These are phyloP conservation scores for Corchorus capsularis DNA, from an alignment of 345 rosid species.

Conservation along the genomic window DNA sequence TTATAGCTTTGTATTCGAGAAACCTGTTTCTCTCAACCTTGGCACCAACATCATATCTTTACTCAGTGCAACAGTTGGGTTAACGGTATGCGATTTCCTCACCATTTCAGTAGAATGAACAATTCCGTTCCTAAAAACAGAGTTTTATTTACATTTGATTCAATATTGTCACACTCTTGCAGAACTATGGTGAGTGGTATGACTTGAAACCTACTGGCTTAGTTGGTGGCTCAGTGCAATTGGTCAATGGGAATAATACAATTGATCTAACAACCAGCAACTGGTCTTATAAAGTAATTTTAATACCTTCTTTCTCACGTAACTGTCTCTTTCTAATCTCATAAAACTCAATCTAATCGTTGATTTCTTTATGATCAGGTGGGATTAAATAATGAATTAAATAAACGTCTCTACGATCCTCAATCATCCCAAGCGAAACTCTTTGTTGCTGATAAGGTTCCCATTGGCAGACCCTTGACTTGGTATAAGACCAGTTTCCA, in stretches of 20 bases:
- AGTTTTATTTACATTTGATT: not conserved
- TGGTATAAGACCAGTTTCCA: slow-evolving; percentile 73
- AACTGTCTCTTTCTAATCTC: slow-evolving; percentile 29
- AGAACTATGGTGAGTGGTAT: slow-evolving; percentile 39
- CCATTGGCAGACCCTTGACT: slow-evolving; percentile 38
- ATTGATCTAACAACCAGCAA: slow-evolving; percentile 27
- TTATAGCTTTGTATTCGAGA: slow-evolving; percentile 30
- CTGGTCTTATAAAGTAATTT: slow-evolving; percentile 18
- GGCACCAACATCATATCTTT: slow-evolving; percentile 40
- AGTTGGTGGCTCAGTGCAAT: slow-evolving; percentile 34
- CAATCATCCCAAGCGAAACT: not conserved
- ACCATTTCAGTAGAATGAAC: not conserved
- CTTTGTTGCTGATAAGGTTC: slow-evolving; percentile 37
- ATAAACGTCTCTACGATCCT: slow-evolving; percentile 23
- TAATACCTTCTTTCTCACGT: not conserved
- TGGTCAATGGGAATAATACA: slow-evolving; percentile 32
- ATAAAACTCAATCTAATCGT: slow-evolving; percentile 18
- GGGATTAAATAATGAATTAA: slow-evolving; percentile 48
- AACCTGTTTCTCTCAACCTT: slow-evolving; percentile 21
- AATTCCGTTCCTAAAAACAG: not conserved
- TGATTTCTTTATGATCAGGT: slow-evolving; percentile 32
- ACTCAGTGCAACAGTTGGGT: slow-evolving; percentile 57
- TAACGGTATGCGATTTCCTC: slow-evolving; percentile 33
- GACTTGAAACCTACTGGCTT: slow-evolving; percentile 30
- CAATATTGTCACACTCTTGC: not conserved